Base-by-base conservation (phyloP, 2,329 filamentous ascomycete species). In the Dissoconium aciculare region DNA sequence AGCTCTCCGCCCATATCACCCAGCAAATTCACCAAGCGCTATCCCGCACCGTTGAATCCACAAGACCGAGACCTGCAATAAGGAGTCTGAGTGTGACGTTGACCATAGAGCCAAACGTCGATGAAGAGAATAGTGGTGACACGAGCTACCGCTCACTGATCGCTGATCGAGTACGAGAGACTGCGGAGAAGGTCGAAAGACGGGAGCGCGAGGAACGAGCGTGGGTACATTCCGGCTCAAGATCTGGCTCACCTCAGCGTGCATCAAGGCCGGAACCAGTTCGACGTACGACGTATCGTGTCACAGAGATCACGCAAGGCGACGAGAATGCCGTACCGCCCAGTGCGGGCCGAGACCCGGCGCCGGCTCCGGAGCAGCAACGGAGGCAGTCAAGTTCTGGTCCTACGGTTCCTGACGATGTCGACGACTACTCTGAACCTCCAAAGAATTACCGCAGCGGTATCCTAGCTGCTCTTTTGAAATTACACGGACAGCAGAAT, bases 371-470 rank as follows among this genome's bases (percentile, higher is more conserved):
- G 12, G 35, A 42, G 21, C 31, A 34, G 28, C 25, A 38, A 37
- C 26, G 37, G 26, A 23, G n/a, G 19, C 19, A n/a, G n/a, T n/a
- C n/a, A n/a, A n/a, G n/a, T n/a, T n/a, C n/a, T n/a, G n/a, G n/a
- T n/a, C n/a, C n/a, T n/a, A 23, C 19, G 19, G n/a, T n/a, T 8
- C 8, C 19, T 8, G 19, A 23, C 8, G 19, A 23, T 23, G 37
- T 40, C 29, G 66, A 70, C 26, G 66, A 70, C 33, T 81, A 80
- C 46, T 68, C 80, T 11, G 71, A 75, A 26, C 63, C 65, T 25
- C 79, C 79, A 4, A 57, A 63, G 13, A 68, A 75, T 39, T 85
- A 81, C 50, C 71, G 74, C 29, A 76, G 74, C 16, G 79, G 82
- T 16, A 70, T 87, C 27, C 59, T 91, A 1, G 74, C 75, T 2